Conservation (phyloP, 805 yeast genomes). For the Lipomyces japonicus region DNA sequence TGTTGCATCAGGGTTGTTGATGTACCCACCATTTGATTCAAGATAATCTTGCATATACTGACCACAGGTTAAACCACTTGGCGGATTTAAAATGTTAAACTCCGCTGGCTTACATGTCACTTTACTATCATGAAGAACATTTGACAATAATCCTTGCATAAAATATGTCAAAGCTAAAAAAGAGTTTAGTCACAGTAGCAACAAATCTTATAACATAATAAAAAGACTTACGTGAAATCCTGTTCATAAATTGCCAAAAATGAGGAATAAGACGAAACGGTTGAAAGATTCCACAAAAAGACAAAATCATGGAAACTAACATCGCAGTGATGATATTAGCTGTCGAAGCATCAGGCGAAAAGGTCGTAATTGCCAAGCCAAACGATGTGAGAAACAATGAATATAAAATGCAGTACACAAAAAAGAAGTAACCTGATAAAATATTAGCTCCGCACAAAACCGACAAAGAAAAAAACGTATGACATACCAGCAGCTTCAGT, state of each 20-base stretch:
- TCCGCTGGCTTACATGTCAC: slow-evolving; percentile 51
- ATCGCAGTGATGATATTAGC: slow-evolving; percentile 59
- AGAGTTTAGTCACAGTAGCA: too few species aligned
- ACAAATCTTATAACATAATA: too few species aligned
- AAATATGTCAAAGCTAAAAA: slow-evolving; percentile 73
- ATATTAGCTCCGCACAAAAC: too few species aligned
- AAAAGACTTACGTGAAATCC: too few species aligned
- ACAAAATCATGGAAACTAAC: slow-evolving; percentile 53
- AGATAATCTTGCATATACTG: slow-evolving; percentile 62
- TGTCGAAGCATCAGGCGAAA: slow-evolving; percentile 61
- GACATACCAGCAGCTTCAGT: too few species aligned
- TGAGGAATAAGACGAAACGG: slow-evolving; percentile 58
- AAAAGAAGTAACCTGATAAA: too few species aligned
- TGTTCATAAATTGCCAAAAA: slow-evolving; percentile 81
- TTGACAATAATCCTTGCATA: slow-evolving; percentile 51
- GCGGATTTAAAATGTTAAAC: slow-evolving; percentile 49
- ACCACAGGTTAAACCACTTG: slow-evolving; percentile 59
- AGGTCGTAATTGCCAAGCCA: slow-evolving; percentile 52
- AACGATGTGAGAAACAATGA: slow-evolving; percentile 50
- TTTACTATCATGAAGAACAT: slow-evolving; percentile 47
- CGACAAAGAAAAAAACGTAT: too few species aligned
- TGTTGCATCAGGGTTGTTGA: slow-evolving; percentile 30
- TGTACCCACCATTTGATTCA: slow-evolving; percentile 35
- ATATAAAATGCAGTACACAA: slow-evolving; percentile 49
- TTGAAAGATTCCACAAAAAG: slow-evolving; percentile 68